Evolutionary conservation across 2,329 filamentous ascomycete species (phyloP).

Genomic region (Bretziella fagacearum): DNA sequence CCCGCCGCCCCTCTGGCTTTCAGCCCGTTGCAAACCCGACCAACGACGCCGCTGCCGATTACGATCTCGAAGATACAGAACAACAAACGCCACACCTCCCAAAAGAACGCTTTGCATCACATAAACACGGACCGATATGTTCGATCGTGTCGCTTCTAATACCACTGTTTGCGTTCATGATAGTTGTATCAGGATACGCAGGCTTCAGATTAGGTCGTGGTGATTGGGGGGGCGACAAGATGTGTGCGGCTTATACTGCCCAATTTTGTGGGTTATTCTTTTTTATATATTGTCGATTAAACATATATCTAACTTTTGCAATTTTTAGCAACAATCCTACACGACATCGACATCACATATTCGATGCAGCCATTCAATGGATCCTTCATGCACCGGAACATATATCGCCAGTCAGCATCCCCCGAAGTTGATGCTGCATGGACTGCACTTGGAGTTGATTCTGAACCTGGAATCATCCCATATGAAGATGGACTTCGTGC

Average conservation of each 20-base stretch:
- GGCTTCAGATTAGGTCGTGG: constrained; percentile 16
- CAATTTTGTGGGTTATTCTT: constrained; percentile 23
- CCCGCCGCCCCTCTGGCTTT: constrained; percentile 7
- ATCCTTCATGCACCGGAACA: constrained; percentile 35
- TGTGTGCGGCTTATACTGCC: constrained; percentile 22
- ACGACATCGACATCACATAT: constrained; percentile 22
- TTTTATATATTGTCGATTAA: background rate
- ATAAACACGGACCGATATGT: constrained; percentile 3
- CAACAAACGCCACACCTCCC: background rate
- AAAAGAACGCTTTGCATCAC: background rate
- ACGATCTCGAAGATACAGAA: constrained; percentile 15
- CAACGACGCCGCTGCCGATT: constrained; percentile 12
- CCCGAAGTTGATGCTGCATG: constrained; percentile 41
- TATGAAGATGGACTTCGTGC: constrained; percentile 31
- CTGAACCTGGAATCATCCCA: constrained; percentile 30
- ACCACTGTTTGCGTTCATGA: constrained; percentile 12
- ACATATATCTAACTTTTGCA: background rate
- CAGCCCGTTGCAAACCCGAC: constrained; percentile 11
- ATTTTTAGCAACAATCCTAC: constrained; percentile 21
- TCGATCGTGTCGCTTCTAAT: constrained; percentile 10
- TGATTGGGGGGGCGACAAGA: constrained; percentile 15
- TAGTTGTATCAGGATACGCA: constrained; percentile 16
- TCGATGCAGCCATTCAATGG: constrained; percentile 33
- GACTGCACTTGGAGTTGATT: constrained; percentile 28
- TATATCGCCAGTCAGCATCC: constrained; percentile 32